Conservation (phyloP, 2,329 filamentous ascomycete genomes). For the Fusarium sarcochroum region DNA sequence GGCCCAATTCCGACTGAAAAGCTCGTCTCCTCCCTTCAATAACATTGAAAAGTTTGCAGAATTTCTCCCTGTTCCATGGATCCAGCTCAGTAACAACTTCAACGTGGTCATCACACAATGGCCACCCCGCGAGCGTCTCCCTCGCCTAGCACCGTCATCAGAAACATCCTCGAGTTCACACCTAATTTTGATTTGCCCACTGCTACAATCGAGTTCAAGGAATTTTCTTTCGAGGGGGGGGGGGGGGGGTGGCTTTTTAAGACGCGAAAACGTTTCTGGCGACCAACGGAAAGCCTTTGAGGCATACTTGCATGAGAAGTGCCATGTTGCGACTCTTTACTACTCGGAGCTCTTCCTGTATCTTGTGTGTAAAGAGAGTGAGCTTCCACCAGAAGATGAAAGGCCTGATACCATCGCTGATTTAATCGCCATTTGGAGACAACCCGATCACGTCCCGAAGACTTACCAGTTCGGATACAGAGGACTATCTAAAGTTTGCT, state of each 20-base stretch:
- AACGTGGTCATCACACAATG: too few species aligned
- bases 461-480: not conserved
- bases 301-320: not conserved
- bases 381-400: not conserved
- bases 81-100: too few species aligned
- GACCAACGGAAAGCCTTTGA: not conserved
- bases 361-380: not conserved
- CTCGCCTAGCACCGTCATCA: too few species aligned
- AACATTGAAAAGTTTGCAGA: too few species aligned
- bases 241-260: not conserved
- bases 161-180: too few species aligned
- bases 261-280: not conserved
- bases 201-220: not conserved
- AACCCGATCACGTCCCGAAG: not conserved
- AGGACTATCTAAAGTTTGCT: too few species aligned
- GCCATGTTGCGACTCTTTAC: not conserved
- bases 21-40: too few species aligned
- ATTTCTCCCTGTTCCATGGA: too few species aligned
- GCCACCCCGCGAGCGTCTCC: too few species aligned
- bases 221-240: not conserved
- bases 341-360: not conserved
- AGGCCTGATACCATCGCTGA: not conserved
- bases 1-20: too few species aligned
- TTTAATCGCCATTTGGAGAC: not conserved
- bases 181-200: not conserved